Percentiles rank a stretch among this genome's conserved stretches.
These are phyloP conservation scores for Rhododendron vialii DNA, from an alignment of 148 eudicot species.

Conservation along the genomic window DNA sequence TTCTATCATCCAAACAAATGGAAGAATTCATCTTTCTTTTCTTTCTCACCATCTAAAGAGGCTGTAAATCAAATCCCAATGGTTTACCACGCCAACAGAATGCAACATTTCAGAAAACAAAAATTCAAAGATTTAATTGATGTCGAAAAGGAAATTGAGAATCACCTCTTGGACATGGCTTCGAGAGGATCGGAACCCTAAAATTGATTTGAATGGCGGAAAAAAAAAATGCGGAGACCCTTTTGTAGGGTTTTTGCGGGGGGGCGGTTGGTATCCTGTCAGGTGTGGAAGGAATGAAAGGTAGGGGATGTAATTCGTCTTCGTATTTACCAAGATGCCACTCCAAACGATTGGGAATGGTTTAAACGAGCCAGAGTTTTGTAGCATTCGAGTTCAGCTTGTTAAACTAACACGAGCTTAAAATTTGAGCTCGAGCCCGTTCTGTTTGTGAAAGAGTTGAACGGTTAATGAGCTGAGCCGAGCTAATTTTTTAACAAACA, in stretches of 20 bases:
- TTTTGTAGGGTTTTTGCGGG: constrained; percentile 9
- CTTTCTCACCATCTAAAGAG: background rate
- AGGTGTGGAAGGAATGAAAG: background rate
- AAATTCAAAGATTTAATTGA: background rate
- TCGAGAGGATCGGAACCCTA: constrained; percentile 8
- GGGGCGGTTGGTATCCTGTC: constrained; percentile 9
- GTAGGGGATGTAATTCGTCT: background rate
- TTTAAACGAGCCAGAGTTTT: background rate
- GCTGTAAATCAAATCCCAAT: background rate
- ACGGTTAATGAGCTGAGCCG: too few species aligned
- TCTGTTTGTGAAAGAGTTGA: too few species aligned
- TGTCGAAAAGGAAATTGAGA: background rate
- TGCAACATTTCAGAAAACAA: background rate
- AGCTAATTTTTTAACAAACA: too few species aligned
- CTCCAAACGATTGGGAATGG: too few species aligned
- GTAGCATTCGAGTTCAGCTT: background rate
- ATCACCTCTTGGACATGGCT: constrained; percentile 24
- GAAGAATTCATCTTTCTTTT: background rate
- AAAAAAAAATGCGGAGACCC: background rate
- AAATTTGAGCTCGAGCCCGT: too few species aligned
- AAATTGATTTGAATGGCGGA: background rate
- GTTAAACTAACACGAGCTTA: too few species aligned
- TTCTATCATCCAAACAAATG: background rate
- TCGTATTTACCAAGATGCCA: constrained; percentile 5
- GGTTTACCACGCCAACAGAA: background rate